A percentile compares a stretch with the other conserved stretches of the same genome.
Conservation (phyloP, 805 yeast species). For the Lipomyces starkeyi region DNA sequence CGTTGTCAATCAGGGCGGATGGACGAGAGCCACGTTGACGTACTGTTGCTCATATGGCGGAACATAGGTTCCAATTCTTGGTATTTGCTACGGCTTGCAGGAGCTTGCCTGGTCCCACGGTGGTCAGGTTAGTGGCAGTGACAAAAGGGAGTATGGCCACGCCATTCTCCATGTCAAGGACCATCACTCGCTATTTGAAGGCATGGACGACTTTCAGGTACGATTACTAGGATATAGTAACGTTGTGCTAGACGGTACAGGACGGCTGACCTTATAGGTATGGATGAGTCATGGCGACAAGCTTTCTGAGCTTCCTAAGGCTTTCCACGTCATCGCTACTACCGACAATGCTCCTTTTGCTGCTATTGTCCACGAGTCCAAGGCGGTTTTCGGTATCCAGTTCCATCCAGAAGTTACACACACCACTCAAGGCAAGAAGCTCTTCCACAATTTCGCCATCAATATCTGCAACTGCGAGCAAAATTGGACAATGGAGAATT, state of each 20-base stretch:
- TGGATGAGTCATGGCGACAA: conserved; percentile 99
- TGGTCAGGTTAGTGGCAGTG: conserved; percentile 88
- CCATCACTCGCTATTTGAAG: conserved; percentile 74
- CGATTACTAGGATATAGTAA: neutral
- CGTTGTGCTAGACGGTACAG: neutral
- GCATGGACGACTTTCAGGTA: conserved; percentile 82
- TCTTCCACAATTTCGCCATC: conserved; percentile 91
- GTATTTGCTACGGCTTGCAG: conserved; percentile 99
- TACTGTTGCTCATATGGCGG: neutral
- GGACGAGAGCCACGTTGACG: neutral
- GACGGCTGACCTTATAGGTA: conserved; percentile 50
- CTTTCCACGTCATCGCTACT: conserved; percentile 86
- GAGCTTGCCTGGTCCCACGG: conserved; percentile 98
- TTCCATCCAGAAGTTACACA: conserved; percentile 99
- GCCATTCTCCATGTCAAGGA: conserved; percentile 74
- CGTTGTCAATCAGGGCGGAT: neutral
- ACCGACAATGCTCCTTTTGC: conserved; percentile 95
- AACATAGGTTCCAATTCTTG: conserved; percentile 74
- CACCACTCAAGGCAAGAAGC: conserved; percentile 84
- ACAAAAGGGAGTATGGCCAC: conserved; percentile 97
- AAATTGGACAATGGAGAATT: conserved; percentile 98
- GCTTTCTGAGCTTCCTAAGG: conserved; percentile 85
- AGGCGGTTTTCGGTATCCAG: conserved; percentile 90
- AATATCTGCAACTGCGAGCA: conserved; percentile 82
- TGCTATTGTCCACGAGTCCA: conserved; percentile 78